Conservation (phyloP, 768 basidiomycete genomes). For the Harrya chromipes region DNA sequence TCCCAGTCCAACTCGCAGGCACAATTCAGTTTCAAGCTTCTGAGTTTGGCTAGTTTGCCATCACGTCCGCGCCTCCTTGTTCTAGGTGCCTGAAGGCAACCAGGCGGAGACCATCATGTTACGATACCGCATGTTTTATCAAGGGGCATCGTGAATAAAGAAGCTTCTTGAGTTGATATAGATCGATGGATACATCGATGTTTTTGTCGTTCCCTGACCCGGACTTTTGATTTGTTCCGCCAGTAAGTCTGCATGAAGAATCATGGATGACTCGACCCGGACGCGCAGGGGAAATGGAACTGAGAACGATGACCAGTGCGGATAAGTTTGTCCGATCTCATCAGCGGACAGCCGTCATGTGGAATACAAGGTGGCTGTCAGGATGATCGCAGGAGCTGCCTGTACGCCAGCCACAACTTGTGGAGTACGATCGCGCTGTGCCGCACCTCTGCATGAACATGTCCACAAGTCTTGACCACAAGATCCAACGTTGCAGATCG, state of each 20-base stretch:
- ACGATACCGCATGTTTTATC: background rate
- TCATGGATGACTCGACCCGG: too few species aligned
- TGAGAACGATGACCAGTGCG: too few species aligned
- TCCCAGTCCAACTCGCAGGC: background rate
- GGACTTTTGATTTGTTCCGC: too few species aligned
- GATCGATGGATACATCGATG: background rate
- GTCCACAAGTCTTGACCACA: background rate
- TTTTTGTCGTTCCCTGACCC: background rate
- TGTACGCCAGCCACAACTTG: too few species aligned
- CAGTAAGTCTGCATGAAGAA: too few species aligned
- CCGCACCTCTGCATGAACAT: background rate
- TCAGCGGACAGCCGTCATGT: background rate
- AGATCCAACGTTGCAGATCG: background rate
- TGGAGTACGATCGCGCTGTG: too few species aligned
- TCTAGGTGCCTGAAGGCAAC: background rate
- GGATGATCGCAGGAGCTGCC: background rate
- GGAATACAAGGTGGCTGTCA: background rate
- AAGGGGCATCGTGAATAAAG: background rate
- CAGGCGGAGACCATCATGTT: background rate
- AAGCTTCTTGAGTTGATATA: slow-evolving; percentile 6
- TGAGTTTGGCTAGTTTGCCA: background rate
- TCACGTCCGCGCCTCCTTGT: background rate
- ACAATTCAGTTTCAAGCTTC: slow-evolving; percentile 2
- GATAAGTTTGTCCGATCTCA: background rate
- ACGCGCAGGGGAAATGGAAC: too few species aligned